Percentiles rank a stretch among this genome's conserved stretches.
These are phyloP conservation scores for Paxillus ammoniavirescens DNA, from an alignment of 768 basidiomycete genomes.

Conservation along the genomic window DNA sequence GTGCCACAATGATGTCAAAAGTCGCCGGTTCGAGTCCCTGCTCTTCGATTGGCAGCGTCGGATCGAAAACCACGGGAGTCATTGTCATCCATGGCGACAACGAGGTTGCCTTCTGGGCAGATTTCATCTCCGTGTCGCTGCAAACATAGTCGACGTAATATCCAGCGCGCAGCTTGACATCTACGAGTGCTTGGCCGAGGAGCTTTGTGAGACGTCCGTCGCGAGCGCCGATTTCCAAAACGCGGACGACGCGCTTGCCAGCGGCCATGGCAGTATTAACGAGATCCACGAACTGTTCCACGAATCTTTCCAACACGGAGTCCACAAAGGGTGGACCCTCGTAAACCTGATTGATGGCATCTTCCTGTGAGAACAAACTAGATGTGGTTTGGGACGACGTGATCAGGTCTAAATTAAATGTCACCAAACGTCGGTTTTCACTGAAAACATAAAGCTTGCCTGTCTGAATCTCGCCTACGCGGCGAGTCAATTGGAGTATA, in stretches of 20 bases:
- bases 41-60: slow-evolving; percentile 2
- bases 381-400: background rate
- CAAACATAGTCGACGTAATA: slow-evolving; percentile 15
- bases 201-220: slow-evolving; percentile 14
- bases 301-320: slow-evolving; percentile 8
- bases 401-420: background rate
- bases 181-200: slow-evolving; percentile 14
- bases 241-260: slow-evolving; percentile 17
- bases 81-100: slow-evolving; percentile 15
- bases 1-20: slow-evolving; percentile 15
- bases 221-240: slow-evolving; percentile 19
- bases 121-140: slow-evolving; percentile 11
- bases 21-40: slow-evolving; percentile 4
- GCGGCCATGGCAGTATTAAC: slow-evolving; percentile 1
- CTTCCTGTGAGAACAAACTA: background rate
- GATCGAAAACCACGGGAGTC: slow-evolving; percentile 12
- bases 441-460: background rate
- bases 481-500: too few species aligned
- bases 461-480: too few species aligned
- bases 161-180: slow-evolving; percentile 6
- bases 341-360: slow-evolving; percentile 15
- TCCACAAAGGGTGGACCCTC: slow-evolving; percentile 11
- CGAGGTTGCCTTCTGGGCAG: slow-evolving; percentile 13
- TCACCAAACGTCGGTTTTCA: background rate
- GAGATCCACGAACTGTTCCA: slow-evolving; percentile 4